Evolutionary conservation across 768 basidiomycete genomes (phyloP).

Genomic region (Peribolospora baueri): DNA sequence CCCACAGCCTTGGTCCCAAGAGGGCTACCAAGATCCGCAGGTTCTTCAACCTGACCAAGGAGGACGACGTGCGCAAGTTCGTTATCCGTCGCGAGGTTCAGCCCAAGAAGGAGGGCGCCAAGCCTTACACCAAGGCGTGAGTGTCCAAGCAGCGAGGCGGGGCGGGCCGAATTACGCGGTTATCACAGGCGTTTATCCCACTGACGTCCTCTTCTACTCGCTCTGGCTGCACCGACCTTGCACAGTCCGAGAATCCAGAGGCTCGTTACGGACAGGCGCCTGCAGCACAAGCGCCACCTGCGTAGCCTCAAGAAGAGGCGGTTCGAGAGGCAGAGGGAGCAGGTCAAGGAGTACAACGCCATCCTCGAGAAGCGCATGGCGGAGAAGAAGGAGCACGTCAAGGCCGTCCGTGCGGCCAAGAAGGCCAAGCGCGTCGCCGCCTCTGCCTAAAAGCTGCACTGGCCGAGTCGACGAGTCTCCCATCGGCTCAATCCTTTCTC

Average conservation of each 20-base stretch:
- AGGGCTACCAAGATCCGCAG: conserved; percentile 69
- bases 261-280: conserved; percentile 77
- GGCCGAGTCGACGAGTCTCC: too few relatives aligned
- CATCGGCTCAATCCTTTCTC: too few relatives aligned
- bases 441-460: not conserved
- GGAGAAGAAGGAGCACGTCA: conserved; percentile 78
- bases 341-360: conserved; percentile 78
- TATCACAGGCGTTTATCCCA: not conserved
- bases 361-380: conserved; percentile 68
- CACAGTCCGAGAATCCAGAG: conserved; percentile 83
- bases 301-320: conserved; percentile 60
- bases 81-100: conserved; percentile 79
- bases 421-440: conserved; percentile 16
- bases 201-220: conserved; percentile 1
- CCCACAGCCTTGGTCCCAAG: conserved; percentile 55
- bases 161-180: conserved; percentile 10
- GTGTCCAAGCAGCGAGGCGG: not conserved
- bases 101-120: conserved; percentile 58
- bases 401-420: conserved; percentile 67
- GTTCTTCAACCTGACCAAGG: conserved; percentile 95
- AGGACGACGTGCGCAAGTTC: conserved; percentile 95
- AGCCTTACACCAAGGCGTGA: conserved; percentile 91
- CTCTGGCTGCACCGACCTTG: not conserved
- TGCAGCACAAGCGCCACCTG: conserved; percentile 88
- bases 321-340: conserved; percentile 78